Percentiles rank a stretch among this genome's conserved stretches.
Evolutionary conservation across 805 yeast genomes (phyloP).

Genomic region (Candida ascalaphidarum): DNA sequence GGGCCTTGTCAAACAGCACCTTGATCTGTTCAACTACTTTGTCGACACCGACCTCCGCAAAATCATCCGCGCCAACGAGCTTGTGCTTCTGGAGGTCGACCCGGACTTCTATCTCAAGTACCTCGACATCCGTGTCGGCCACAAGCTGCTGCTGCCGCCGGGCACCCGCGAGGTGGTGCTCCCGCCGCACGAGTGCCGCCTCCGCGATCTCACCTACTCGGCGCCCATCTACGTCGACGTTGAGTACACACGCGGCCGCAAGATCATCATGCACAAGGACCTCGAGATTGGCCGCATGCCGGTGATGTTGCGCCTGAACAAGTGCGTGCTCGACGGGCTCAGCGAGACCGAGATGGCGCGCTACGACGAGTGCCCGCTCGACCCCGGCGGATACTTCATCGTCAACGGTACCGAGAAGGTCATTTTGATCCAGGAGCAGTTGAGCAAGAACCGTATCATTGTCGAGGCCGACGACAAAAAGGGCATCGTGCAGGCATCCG

Average conservation of each 20-base stretch:
- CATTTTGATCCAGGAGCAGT: constrained; percentile 91
- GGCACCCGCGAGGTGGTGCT: constrained; percentile 51
- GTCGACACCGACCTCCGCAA: constrained; percentile 90
- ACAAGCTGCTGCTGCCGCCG: constrained; percentile 47
- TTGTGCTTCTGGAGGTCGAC: constrained; percentile 87
- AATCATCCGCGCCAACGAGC: constrained; percentile 84
- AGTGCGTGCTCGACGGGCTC: constrained; percentile 78
- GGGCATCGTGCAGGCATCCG: constrained; percentile 92
- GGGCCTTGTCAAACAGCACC: constrained; percentile 93
- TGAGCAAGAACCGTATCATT: constrained; percentile 92
- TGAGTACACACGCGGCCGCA: constrained; percentile 92
- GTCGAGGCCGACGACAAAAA: constrained; percentile 97
- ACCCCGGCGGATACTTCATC: constrained; percentile 97
- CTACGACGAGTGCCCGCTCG: constrained; percentile 89
- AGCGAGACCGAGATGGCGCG: constrained; percentile 79
- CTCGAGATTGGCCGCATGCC: constrained; percentile 98
- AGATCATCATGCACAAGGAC: constrained; percentile 81
- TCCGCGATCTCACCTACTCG: constrained; percentile 87
- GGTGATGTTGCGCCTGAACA: constrained; percentile 90
- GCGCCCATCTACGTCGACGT: constrained; percentile 97
- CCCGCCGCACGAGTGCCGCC: constrained; percentile 92
- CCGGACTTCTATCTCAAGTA: constrained; percentile 94
- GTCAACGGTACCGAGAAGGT: constrained; percentile 98
- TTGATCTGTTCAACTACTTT: constrained; percentile 96
- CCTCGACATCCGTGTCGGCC: constrained; percentile 87